A percentile compares a stretch with the other conserved stretches of the same genome.
Conservation (phyloP, 2,329 filamentous ascomycete genomes). For the Cadophora luteo-olivacea region DNA sequence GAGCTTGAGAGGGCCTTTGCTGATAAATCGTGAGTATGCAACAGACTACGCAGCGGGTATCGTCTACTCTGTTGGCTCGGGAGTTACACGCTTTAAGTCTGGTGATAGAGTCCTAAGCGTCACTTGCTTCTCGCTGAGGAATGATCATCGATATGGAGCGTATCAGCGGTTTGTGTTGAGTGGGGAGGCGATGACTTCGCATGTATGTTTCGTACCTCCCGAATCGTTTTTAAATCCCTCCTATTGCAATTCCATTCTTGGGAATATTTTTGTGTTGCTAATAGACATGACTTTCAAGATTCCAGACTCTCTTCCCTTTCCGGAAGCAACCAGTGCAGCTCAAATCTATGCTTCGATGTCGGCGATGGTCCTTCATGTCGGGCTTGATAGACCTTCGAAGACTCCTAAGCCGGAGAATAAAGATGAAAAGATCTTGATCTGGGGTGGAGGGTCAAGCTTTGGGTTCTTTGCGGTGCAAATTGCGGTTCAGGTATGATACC, state of each 20-base stretch:
- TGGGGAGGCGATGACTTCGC: neutral
- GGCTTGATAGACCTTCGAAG: neutral
- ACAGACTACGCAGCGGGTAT: neutral
- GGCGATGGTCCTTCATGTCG: neutral
- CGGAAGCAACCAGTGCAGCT: neutral
- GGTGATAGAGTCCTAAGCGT: neutral
- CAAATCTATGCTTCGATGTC: neutral
- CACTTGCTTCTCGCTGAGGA: neutral
- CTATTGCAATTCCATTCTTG: too few relatives aligned
- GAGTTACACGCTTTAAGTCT: neutral
- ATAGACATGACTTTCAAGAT: neutral
- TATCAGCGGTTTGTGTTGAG: slow-evolving; percentile 2
- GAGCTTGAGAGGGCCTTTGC: neutral
- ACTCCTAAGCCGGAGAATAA: neutral
- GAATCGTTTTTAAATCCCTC: too few relatives aligned
- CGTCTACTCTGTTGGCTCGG: neutral
- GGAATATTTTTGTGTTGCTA: too few relatives aligned
- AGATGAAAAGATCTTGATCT: neutral
- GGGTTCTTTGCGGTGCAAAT: slow-evolving; percentile 1
- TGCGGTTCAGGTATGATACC: neutral
- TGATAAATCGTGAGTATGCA: neutral
- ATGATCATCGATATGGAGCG: slow-evolving; percentile 1
- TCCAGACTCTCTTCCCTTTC: neutral
- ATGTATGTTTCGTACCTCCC: neutral
- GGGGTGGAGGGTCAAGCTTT: neutral